Conservation (phyloP, 768 basidiomycete genomes). For the Lactarius hatsudake region DNA sequence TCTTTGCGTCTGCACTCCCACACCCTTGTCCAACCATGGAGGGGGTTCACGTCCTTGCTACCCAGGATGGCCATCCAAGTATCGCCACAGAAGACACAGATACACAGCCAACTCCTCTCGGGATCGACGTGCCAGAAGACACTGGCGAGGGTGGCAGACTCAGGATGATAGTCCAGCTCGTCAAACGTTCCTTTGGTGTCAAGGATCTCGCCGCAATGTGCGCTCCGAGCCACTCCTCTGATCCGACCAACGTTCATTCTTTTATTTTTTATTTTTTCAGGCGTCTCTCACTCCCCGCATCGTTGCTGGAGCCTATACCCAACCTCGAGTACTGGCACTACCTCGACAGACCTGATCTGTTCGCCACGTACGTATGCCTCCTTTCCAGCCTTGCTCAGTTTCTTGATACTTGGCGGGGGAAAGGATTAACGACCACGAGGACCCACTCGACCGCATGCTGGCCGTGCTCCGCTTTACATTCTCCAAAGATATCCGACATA, state of each 20-base stretch:
- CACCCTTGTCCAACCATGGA: neutral
- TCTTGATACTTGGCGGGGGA: neutral
- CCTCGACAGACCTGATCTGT: constrained; percentile 85
- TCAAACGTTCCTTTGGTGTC: constrained; percentile 89
- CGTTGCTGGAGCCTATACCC: constrained; percentile 88
- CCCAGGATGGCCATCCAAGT: neutral
- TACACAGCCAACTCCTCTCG: constrained; percentile 17
- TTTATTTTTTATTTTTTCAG: constrained; percentile 40
- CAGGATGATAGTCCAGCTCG: constrained; percentile 88
- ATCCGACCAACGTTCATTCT: constrained; percentile 3
- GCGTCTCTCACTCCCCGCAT: constrained; percentile 90
- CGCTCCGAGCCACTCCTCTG: constrained; percentile 28
- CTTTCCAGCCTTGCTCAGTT: neutral
- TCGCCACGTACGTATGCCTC: constrained; percentile 70
- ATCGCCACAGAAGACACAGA: constrained; percentile 5
- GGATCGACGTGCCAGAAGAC: constrained; percentile 39
- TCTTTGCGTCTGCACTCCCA: neutral
- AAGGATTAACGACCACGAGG: constrained; percentile 89
- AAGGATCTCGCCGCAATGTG: constrained; percentile 96
- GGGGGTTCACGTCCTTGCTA: neutral
- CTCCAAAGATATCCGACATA: constrained; percentile 91
- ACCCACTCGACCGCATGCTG: constrained; percentile 95
- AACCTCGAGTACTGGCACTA: constrained; percentile 98
- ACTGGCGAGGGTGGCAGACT: constrained; percentile 86
- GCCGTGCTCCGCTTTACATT: constrained; percentile 85